These are phyloP conservation scores for Cyclotella choctawhatcheeana DNA, from an alignment of 108 stramenopile species.

Conservation along the genomic window DNA sequence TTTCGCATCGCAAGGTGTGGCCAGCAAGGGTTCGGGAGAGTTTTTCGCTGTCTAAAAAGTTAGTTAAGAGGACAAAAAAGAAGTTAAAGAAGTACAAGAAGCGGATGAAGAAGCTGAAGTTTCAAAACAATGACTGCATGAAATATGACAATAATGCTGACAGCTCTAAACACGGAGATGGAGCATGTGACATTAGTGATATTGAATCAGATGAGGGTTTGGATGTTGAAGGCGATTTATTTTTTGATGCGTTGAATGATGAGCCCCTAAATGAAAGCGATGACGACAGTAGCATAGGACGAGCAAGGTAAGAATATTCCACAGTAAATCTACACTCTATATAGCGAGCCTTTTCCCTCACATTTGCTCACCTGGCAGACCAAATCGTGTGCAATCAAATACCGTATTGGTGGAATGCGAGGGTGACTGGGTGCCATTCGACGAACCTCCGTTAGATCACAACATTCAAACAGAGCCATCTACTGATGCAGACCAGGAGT, in stretches of 20 bases:
- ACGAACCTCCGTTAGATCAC: slow-evolving; percentile 37
- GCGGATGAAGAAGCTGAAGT: slow-evolving; percentile 32
- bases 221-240: slow-evolving; percentile 79
- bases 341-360: slow-evolving; percentile 1
- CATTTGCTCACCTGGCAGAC: not conserved
- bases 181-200: not conserved
- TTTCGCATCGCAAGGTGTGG: too few relatives aligned
- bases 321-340: not conserved
- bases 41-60: slow-evolving; percentile 62
- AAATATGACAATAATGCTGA: not conserved
- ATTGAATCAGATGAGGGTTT: slow-evolving; percentile 30
- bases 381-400: slow-evolving; percentile 20
- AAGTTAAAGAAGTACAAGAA: slow-evolving; percentile 74
- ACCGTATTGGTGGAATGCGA: slow-evolving; percentile 16
- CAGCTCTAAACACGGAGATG: not conserved
- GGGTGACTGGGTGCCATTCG: slow-evolving; percentile 52
- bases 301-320: slow-evolving; percentile 5
- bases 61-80: slow-evolving; percentile 29
- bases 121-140: not conserved
- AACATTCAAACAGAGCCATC: not conserved
- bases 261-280: slow-evolving; percentile 71
- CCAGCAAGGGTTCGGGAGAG: slow-evolving; percentile 71
- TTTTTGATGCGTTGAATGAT: slow-evolving; percentile 63
- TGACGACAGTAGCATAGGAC: slow-evolving; percentile 50
- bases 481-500: slow-evolving; percentile 5